phyloP scores from a whole-genome alignment of 305 asterid genomes.

The Solanum hybrid region DNA sequence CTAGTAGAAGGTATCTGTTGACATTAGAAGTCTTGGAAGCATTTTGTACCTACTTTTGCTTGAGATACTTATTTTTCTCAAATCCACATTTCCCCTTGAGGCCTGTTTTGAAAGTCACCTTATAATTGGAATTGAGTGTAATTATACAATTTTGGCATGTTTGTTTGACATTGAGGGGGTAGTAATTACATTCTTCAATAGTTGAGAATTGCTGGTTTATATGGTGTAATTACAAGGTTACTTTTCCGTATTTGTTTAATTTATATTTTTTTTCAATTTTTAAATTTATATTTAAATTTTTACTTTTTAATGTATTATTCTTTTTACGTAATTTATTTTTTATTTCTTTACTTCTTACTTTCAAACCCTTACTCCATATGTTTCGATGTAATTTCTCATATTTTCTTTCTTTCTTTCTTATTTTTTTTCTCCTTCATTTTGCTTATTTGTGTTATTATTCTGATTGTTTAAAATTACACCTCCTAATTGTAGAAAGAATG shows the following conservation, averaged over 20 bases:
- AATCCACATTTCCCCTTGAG: background rate
- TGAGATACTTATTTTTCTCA: conserved; percentile 1
- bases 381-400: background rate
- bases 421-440: background rate
- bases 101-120: background rate
- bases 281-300: background rate
- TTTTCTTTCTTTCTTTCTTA: background rate
- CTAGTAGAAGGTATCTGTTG: conserved; percentile 68
- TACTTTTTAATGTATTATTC: background rate
- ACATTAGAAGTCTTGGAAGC: background rate
- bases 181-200: background rate
- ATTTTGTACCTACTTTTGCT: background rate
- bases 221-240: background rate
- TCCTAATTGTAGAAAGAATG: background rate
- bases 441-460: background rate
- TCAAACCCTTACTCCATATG: background rate
- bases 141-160: background rate
- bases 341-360: background rate
- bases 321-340: background rate
- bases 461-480: background rate
- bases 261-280: background rate
- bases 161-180: background rate
- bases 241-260: background rate
- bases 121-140: background rate
- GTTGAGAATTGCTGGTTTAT: background rate